Evolutionary conservation across 768 basidiomycete species (phyloP).

Genomic region (Leucosporidium yakuticum): DNA sequence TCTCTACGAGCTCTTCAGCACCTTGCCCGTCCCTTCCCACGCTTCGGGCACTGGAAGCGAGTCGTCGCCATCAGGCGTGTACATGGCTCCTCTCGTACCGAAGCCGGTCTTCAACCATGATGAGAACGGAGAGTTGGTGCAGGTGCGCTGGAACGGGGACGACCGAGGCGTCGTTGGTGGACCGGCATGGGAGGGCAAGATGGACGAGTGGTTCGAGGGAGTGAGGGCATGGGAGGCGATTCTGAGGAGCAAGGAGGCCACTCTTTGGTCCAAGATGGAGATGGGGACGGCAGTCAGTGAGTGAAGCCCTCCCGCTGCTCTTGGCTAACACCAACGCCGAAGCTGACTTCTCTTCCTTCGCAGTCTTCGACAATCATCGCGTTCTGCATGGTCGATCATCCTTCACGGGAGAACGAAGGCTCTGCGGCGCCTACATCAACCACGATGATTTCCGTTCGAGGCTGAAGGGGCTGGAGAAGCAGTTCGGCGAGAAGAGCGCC

Average conservation of each 20-base stretch:
- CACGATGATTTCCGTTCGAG: slow-evolving; percentile 82
- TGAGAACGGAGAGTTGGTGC: slow-evolving; percentile 56
- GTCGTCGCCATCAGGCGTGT: slow-evolving; percentile 39
- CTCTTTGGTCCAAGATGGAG: slow-evolving; percentile 84
- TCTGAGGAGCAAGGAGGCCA: slow-evolving; percentile 70
- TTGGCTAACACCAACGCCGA: background rate
- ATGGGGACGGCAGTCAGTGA: slow-evolving; percentile 78
- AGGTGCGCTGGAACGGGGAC: slow-evolving; percentile 91
- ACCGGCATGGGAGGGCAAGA: slow-evolving; percentile 51
- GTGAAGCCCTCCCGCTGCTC: slow-evolving; percentile 39
- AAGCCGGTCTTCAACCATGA: slow-evolving; percentile 73
- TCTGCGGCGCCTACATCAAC: slow-evolving; percentile 95
- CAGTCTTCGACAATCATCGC: slow-evolving; percentile 87
- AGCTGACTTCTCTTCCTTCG: background rate
- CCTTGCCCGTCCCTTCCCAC: slow-evolving; percentile 67
- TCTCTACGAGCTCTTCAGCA: slow-evolving; percentile 63
- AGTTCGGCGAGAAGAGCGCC: slow-evolving; percentile 19
- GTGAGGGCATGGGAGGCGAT: slow-evolving; percentile 69
- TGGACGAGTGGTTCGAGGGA: slow-evolving; percentile 83
- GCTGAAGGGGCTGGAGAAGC: slow-evolving; percentile 45
- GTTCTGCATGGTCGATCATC: slow-evolving; percentile 90
- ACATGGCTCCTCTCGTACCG: slow-evolving; percentile 52
- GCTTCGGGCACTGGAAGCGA: slow-evolving; percentile 68
- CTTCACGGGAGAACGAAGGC: slow-evolving; percentile 76
- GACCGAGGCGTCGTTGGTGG: slow-evolving; percentile 69